A percentile compares a stretch with the other conserved stretches of the same genome.
phyloP scores from a whole-genome alignment of 140 eudicot genomes.

The Flaveria floridana region DNA sequence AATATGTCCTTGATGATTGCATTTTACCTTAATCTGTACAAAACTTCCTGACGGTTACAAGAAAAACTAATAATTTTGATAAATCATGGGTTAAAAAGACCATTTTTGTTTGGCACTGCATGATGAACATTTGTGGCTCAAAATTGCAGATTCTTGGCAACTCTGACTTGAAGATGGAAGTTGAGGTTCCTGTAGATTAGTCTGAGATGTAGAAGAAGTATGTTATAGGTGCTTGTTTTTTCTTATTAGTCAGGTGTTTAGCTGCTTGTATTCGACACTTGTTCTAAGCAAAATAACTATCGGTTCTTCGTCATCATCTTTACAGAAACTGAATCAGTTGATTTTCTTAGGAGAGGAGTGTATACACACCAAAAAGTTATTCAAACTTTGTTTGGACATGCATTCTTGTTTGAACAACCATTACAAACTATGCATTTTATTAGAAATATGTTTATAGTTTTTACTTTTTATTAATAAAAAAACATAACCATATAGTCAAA shows the following conservation, averaged over 20 bases:
- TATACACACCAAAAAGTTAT: no score
- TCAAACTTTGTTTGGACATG: no score
- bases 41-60: background rate
- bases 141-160: constrained; percentile 74
- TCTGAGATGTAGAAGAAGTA: background rate
- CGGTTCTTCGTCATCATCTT: background rate
- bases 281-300: background rate
- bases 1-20: background rate
- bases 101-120: constrained; percentile 15
- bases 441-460: no score
- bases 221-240: background rate
- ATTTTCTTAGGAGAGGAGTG: background rate
- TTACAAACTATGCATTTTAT: no score
- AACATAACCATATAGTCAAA: no score
- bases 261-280: constrained; percentile 11
- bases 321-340: background rate
- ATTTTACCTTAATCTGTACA: constrained; percentile 1
- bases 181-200: constrained; percentile 83
- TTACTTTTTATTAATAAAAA: no score
- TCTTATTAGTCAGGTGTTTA: background rate
- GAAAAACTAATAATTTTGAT: background rate
- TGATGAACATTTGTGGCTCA: constrained; percentile 11
- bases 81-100: background rate
- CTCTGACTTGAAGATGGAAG: constrained; percentile 75
- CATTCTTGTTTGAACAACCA: no score